These are phyloP conservation scores for Colletotrichum ledebouriae DNA, from an alignment of 2,329 filamentous ascomycete genomes.

Conservation along the genomic window DNA sequence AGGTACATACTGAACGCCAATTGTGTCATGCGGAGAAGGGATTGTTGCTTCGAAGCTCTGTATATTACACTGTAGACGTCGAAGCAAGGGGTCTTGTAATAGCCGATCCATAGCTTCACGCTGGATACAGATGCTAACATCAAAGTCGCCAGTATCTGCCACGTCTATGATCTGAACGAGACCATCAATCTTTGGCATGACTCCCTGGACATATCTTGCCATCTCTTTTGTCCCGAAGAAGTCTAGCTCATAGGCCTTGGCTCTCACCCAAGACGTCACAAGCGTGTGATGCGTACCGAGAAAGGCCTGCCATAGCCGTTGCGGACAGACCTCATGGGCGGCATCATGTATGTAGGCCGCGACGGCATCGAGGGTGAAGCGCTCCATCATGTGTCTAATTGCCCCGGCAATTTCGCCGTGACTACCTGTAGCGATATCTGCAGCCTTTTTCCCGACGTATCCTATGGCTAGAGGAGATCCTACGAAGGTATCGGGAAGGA, in stretches of 20 bases:
- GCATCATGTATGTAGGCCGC: conserved; percentile 57
- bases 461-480: conserved; percentile 60
- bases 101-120: conserved; percentile 47
- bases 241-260: conserved; percentile 56
- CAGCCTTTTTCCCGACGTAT: conserved; percentile 47
- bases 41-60: no score
- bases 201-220: conserved; percentile 55
- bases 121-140: conserved; percentile 53
- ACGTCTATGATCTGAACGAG: conserved; percentile 57
- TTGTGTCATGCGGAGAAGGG: no score
- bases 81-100: conserved; percentile 46
- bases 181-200: conserved; percentile 59
- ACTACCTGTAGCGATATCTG: neutral
- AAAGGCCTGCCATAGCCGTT: conserved; percentile 63
- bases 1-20: no score
- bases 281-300: conserved; percentile 57
- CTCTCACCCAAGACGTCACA: conserved; percentile 59
- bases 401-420: conserved; percentile 46
- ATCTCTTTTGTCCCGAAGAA: conserved; percentile 49
- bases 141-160: conserved; percentile 49
- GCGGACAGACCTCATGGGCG: conserved; percentile 58
- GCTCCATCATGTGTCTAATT: conserved; percentile 53
- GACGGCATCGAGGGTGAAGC: conserved; percentile 55
- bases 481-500: conserved; percentile 56
- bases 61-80: neutral